phyloP scores from a whole-genome alignment of 352 stramenopile genomes.

The Plasmopara viticola region DNA sequence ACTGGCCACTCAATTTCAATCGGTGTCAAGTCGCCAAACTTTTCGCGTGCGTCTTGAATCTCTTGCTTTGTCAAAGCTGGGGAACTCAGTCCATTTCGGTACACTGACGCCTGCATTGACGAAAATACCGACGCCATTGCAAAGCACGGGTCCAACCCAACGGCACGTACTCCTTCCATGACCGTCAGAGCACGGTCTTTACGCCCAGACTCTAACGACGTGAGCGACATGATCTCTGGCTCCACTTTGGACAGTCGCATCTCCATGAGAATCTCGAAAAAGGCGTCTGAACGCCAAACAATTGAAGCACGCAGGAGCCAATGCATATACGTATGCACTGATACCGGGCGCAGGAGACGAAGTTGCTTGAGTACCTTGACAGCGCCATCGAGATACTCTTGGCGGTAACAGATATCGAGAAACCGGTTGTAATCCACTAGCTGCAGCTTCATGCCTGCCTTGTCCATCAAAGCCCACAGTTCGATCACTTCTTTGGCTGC shows the following conservation, averaged over 20 bases:
- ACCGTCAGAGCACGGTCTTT: constrained; percentile 78
- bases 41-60: constrained; percentile 40
- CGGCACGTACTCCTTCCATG: constrained; percentile 82
- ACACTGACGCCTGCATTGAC: constrained; percentile 70
- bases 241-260: constrained; percentile 78
- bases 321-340: constrained; percentile 79
- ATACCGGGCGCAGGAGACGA: constrained; percentile 50
- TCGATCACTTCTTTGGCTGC: constrained; percentile 55
- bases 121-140: constrained; percentile 81
- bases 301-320: constrained; percentile 74
- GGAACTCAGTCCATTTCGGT: constrained; percentile 56
- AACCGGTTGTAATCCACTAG: constrained; percentile 63
- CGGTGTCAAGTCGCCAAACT: constrained; percentile 58
- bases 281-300: constrained; percentile 75
- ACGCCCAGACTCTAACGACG: constrained; percentile 76
- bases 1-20: constrained; percentile 62
- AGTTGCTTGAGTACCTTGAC: constrained; percentile 75
- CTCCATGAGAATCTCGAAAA: constrained; percentile 83
- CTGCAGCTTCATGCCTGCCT: constrained; percentile 45
- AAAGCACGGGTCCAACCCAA: constrained; percentile 80
- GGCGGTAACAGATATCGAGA: constrained; percentile 71
- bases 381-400: constrained; percentile 71
- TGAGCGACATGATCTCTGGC: constrained; percentile 77
- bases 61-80: constrained; percentile 40
- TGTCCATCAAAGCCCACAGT: constrained; percentile 65